Conservation (phyloP, 108 stramenopile species). For the Cyclotella choctawhatcheeana region DNA sequence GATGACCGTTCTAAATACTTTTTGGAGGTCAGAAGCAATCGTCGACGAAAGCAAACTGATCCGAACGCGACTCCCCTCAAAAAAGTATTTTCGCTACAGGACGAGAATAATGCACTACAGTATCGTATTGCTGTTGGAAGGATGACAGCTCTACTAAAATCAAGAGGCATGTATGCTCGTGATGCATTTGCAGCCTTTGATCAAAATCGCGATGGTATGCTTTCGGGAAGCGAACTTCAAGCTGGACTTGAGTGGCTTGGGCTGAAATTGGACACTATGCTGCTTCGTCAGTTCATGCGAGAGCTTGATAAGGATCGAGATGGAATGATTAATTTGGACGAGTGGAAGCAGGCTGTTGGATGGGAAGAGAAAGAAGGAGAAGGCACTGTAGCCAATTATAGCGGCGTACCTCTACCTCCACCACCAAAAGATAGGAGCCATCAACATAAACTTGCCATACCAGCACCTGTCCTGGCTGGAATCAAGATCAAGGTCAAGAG, state of each 20-base stretch:
- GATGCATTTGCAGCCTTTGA: conserved; percentile 98
- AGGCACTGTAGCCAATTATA: conserved; percentile 65
- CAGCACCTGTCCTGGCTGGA: conserved; percentile 86
- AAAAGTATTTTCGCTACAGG: conserved; percentile 93
- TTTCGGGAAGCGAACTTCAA: conserved; percentile 94
- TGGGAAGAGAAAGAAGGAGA: conserved; percentile 84
- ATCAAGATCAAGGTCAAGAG: conserved; percentile 95
- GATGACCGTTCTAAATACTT: conserved; percentile 92
- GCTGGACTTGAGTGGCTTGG: conserved; percentile 96
- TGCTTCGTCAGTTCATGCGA: conserved; percentile 89
- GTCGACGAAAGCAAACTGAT: conserved; percentile 92
- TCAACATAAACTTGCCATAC: conserved; percentile 79
- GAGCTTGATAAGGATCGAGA: conserved; percentile 94
- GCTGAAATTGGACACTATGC: conserved; percentile 75
- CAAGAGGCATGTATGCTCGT: conserved; percentile 92
- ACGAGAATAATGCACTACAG: conserved; percentile 96
- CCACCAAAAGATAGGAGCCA: conserved; percentile 82
- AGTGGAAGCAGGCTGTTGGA: conserved; percentile 95
- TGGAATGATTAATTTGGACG: conserved; percentile 93
- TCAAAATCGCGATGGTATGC: conserved; percentile 89
- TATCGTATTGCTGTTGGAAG: conserved; percentile 93
- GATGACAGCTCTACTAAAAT: conserved; percentile 90
- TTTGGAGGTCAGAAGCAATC: conserved; percentile 93
- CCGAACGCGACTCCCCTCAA: conserved; percentile 91
- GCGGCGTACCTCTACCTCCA: conserved; percentile 71